Evolutionary conservation across 2,329 filamentous ascomycete genomes (phyloP).

Genomic region (Monosporascus sp.): DNA sequence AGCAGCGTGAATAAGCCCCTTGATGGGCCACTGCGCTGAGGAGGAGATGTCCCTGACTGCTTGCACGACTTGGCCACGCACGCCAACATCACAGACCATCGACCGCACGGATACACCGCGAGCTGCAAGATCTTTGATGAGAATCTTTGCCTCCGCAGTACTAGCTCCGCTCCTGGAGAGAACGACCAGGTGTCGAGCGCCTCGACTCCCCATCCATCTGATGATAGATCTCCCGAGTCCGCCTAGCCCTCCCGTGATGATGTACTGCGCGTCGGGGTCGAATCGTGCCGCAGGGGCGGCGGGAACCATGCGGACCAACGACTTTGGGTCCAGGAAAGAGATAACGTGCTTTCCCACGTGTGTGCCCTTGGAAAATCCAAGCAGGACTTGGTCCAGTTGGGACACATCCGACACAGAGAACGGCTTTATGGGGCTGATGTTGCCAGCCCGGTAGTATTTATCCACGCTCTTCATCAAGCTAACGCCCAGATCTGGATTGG

Average conservation of each 20-base stretch:
- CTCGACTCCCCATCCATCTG: constrained; percentile 17
- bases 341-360: constrained; percentile 21
- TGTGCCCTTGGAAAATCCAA: constrained; percentile 10
- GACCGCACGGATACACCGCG: not conserved
- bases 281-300: constrained; percentile 3
- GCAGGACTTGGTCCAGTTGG: constrained; percentile 6
- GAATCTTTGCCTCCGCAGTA: not conserved
- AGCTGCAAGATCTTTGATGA: not conserved
- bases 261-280: constrained; percentile 14
- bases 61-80: not conserved
- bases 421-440: constrained; percentile 5
- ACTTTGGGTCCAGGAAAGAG: constrained; percentile 5
- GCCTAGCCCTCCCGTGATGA: constrained; percentile 16
- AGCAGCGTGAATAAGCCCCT: constrained; percentile 10
- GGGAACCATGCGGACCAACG: constrained; percentile 2
- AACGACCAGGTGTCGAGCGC: constrained; percentile 15
- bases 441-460: constrained; percentile 3
- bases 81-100: not conserved
- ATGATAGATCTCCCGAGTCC: constrained; percentile 11
- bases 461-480: constrained; percentile 7
- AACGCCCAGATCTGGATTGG: not conserved
- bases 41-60: not conserved
- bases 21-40: constrained; percentile 4
- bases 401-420: constrained; percentile 5
- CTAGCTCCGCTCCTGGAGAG: constrained; percentile 13